Evolutionary conservation across 345 rosid species (phyloP).

Genomic region (Acer yangbiense): DNA sequence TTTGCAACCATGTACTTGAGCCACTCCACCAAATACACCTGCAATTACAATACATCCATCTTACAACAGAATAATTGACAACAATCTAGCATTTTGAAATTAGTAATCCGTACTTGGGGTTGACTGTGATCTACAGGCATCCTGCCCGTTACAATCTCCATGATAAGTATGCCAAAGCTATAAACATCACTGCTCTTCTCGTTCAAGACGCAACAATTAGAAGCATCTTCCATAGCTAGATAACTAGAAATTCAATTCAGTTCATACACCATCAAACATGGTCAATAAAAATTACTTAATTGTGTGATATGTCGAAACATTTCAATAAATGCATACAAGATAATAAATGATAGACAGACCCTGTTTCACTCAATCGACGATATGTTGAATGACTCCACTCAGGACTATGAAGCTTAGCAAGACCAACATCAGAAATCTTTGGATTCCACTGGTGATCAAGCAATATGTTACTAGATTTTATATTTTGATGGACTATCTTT

Average conservation of each 20-base stretch:
- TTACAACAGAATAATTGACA: neutral
- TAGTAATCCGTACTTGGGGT: constrained; percentile 39
- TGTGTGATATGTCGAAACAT: neutral
- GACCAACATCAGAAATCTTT: constrained; percentile 62
- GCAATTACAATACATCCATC: constrained; percentile 12
- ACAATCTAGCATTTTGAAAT: neutral
- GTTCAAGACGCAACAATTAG: constrained; percentile 24
- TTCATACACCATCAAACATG: neutral
- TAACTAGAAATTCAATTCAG: constrained; percentile 28
- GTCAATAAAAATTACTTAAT: constrained; percentile 1
- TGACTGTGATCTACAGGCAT: constrained; percentile 49
- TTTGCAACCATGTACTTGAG: constrained; percentile 64
- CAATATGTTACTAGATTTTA: constrained; percentile 68
- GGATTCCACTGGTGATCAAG: constrained; percentile 80
- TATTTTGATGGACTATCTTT: constrained; percentile 50
- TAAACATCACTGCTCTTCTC: constrained; percentile 54
- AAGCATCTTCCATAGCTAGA: constrained; percentile 32
- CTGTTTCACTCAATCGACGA: constrained; percentile 25
- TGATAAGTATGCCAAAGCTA: constrained; percentile 68
- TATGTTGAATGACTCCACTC: constrained; percentile 17
- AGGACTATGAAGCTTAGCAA: constrained; percentile 33
- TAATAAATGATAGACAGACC: constrained; percentile 25
- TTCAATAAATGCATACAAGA: neutral
- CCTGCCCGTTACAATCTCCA: constrained; percentile 75
- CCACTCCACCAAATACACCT: constrained; percentile 67